These are phyloP conservation scores for Hyphodiscus hymeniophilus DNA, from an alignment of 495 filamentous ascomycete species.

Conservation along the genomic window DNA sequence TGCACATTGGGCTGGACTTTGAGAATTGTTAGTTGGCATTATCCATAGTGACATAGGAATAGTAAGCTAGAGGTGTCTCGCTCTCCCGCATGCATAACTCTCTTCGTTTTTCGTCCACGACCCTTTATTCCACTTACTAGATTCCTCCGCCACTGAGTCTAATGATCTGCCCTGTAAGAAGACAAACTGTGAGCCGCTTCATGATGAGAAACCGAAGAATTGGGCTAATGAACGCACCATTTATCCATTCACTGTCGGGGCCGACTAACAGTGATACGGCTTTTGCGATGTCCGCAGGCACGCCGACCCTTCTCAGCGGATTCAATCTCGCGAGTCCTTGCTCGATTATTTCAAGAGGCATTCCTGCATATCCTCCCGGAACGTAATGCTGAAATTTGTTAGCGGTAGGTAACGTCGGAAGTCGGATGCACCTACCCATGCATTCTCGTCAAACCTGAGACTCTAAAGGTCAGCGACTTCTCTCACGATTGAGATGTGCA, in stretches of 20 bases:
- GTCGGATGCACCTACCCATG: slow-evolving; percentile 53
- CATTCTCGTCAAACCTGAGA: slow-evolving; percentile 52
- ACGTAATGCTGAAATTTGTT: slow-evolving; percentile 47
- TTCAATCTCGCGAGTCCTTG: slow-evolving; percentile 29
- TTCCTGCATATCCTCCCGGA: slow-evolving; percentile 36
- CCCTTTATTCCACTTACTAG: too few relatives aligned
- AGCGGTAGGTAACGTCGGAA: slow-evolving; percentile 48
- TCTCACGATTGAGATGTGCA: too few relatives aligned
- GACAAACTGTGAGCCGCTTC: neutral
- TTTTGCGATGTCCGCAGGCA: slow-evolving; percentile 47
- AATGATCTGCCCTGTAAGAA: slow-evolving; percentile 31
- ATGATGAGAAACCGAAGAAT: neutral
- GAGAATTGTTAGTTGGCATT: too few relatives aligned
- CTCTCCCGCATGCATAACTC: too few relatives aligned
- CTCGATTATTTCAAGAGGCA: slow-evolving; percentile 35
- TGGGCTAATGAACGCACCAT: slow-evolving; percentile 44
- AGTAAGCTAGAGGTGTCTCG: too few relatives aligned
- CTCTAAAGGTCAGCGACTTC: too few relatives aligned
- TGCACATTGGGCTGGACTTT: too few relatives aligned
- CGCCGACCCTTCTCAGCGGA: slow-evolving; percentile 47
- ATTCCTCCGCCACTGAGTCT: slow-evolving; percentile 19
- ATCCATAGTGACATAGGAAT: too few relatives aligned
- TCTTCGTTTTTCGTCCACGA: too few relatives aligned
- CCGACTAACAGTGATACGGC: slow-evolving; percentile 38
- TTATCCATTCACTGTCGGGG: slow-evolving; percentile 55